These are phyloP conservation scores for Pythium grandisporangium DNA, from an alignment of 352 stramenopile species.

Conservation along the genomic window DNA sequence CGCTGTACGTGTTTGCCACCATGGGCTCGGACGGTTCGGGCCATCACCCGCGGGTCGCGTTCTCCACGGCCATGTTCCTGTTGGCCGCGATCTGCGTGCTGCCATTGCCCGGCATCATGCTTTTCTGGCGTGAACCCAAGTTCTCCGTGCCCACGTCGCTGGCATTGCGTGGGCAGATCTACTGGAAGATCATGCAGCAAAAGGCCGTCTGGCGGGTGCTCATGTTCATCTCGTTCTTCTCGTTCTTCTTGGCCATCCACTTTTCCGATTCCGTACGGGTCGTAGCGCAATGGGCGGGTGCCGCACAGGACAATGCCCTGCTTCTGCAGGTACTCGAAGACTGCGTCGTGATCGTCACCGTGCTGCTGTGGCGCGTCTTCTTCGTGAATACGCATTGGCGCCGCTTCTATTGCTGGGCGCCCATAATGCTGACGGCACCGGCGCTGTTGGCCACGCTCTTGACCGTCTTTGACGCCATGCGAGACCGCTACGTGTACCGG, in stretches of 20 bases:
- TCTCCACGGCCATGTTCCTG: conserved; percentile 21
- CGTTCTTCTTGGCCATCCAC: conserved; percentile 18
- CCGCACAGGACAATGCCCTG: conserved; percentile 19
- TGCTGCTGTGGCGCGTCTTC: conserved; percentile 20
- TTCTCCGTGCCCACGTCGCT: conserved; percentile 25
- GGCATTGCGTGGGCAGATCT: conserved; percentile 20
- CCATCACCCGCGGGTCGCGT: conserved; percentile 8
- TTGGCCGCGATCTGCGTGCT: conserved; percentile 17
- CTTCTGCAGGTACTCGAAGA: conserved; percentile 21
- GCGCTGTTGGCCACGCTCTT: conserved; percentile 12
- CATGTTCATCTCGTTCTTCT: conserved; percentile 25
- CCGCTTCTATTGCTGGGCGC: conserved; percentile 18
- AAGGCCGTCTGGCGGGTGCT: conserved; percentile 30
- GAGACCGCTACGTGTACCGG: conserved; percentile 15
- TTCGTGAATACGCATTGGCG: conserved; percentile 26
- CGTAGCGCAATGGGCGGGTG: conserved; percentile 11
- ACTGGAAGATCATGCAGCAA: conserved; percentile 41
- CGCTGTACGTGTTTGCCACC: conserved; percentile 8
- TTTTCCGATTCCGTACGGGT: conserved; percentile 14
- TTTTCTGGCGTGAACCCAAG: conserved; percentile 23
- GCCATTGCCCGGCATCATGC: conserved; percentile 19
- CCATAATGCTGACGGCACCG: conserved; percentile 18
- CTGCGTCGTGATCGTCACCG: conserved; percentile 15
- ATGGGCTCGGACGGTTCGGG: conserved; percentile 3
- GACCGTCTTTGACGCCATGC: conserved; percentile 2